Percentiles rank a stretch among this genome's conserved stretches.
Evolutionary conservation across 331 rosid species (phyloP).

Genomic region (Cydonia oblonga): DNA sequence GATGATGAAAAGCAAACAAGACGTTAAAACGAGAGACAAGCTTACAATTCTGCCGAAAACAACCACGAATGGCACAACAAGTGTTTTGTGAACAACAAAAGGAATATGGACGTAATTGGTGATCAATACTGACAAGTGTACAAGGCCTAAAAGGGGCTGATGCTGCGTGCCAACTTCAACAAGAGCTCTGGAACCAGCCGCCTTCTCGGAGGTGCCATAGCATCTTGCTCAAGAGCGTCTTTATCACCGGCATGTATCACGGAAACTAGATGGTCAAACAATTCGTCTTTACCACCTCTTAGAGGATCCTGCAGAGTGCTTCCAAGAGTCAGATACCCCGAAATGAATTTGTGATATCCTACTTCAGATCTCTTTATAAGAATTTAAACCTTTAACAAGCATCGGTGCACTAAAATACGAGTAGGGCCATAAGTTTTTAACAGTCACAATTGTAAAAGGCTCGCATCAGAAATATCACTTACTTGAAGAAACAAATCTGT

Average conservation of each 20-base stretch:
- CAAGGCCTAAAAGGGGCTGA: slow-evolving; percentile 63
- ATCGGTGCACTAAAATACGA: not conserved
- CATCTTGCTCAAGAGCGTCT: slow-evolving; percentile 62
- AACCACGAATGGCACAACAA: not conserved
- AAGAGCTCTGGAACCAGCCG: slow-evolving; percentile 80
- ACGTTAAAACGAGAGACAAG: too few species aligned
- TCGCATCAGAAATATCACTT: slow-evolving; percentile 15
- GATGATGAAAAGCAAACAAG: too few species aligned
- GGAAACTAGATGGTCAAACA: slow-evolving; percentile 60
- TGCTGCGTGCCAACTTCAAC: slow-evolving; percentile 46
- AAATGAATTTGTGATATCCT: not conserved
- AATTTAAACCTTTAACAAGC: not conserved
- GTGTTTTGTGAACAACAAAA: not conserved
- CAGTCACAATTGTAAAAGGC: not conserved
- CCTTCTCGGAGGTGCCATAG: slow-evolving; percentile 53
- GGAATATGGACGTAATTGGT: not conserved
- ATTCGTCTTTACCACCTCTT: slow-evolving; percentile 82
- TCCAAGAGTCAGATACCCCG: not conserved
- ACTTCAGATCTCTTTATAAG: not conserved
- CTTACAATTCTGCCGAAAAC: too few species aligned
- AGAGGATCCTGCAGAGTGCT: slow-evolving; percentile 70
- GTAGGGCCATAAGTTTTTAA: not conserved
- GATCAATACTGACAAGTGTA: not conserved
- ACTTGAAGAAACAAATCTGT: slow-evolving; percentile 96
- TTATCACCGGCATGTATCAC: slow-evolving; percentile 53